A percentile compares a stretch with the other conserved stretches of the same genome.
Conservation (phyloP, 768 basidiomycete species). For the Candolleomyces aberdarensis region DNA sequence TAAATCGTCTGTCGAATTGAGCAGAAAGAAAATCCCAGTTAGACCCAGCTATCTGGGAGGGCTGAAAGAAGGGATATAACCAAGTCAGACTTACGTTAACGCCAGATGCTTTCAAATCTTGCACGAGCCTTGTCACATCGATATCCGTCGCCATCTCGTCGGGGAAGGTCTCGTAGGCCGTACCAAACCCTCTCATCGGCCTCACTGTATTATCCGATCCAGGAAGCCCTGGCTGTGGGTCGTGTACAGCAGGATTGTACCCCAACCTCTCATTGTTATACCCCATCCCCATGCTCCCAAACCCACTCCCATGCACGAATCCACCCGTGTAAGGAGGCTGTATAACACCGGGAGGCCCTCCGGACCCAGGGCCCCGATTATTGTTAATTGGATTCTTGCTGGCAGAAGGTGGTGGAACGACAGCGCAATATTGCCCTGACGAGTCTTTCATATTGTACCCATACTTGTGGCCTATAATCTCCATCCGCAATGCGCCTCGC, state of each 20-base stretch:
- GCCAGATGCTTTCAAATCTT: slow-evolving; percentile 49
- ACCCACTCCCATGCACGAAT: slow-evolving; percentile 25
- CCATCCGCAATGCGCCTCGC: slow-evolving; percentile 60
- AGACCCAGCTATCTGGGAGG: slow-evolving; percentile 50
- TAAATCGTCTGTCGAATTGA: slow-evolving; percentile 51
- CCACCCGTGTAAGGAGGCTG: neutral
- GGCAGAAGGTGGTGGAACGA: slow-evolving; percentile 36
- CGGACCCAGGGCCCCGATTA: slow-evolving; percentile 4
- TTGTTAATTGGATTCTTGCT: slow-evolving; percentile 33
- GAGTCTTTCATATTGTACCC: slow-evolving; percentile 71
- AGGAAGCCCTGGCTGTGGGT: slow-evolving; percentile 10
- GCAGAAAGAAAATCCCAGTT: slow-evolving; percentile 42
- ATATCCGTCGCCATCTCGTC: slow-evolving; percentile 60
- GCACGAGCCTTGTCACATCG: slow-evolving; percentile 56
- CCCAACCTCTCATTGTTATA: slow-evolving; percentile 31
- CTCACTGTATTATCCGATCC: slow-evolving; percentile 17
- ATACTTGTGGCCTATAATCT: slow-evolving; percentile 61
- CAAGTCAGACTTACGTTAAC: slow-evolving; percentile 37
- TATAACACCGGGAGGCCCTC: neutral
- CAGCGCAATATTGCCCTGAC: slow-evolving; percentile 52
- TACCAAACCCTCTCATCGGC: slow-evolving; percentile 42
- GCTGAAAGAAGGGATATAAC: slow-evolving; percentile 1
- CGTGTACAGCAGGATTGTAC: slow-evolving; percentile 20
- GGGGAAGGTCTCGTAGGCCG: slow-evolving; percentile 50
- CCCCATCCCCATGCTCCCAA: slow-evolving; percentile 35